These are phyloP conservation scores for Phytophthora pseudosyringae DNA, from an alignment of 352 stramenopile genomes.

Conservation along the genomic window DNA sequence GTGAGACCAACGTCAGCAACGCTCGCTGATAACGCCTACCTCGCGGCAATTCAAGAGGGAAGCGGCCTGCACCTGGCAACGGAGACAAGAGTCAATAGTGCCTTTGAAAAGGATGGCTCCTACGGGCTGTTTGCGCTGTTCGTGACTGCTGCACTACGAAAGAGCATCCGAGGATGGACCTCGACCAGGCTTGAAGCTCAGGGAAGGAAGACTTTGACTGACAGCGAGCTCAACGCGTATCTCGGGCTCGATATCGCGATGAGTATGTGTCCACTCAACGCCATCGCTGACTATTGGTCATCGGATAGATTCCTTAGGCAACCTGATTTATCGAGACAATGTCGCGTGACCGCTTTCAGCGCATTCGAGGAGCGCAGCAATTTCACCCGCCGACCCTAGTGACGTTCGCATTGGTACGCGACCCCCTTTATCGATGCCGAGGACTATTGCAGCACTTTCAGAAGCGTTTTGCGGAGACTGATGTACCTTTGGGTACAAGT, in stretches of 20 bases:
- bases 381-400: background rate
- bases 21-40: background rate
- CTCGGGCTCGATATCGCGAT: constrained; percentile 15
- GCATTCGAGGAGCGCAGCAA: constrained; percentile 11
- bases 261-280: constrained; percentile 15
- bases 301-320: constrained; percentile 8
- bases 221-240: constrained; percentile 16
- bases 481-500: constrained; percentile 3
- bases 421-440: constrained; percentile 14
- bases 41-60: background rate
- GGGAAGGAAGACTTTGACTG: background rate
- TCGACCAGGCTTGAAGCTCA: constrained; percentile 1
- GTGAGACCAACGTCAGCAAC: background rate
- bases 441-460: too few relatives aligned
- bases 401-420: background rate
- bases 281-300: constrained; percentile 13
- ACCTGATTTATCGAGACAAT: constrained; percentile 17
- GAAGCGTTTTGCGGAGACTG: too few relatives aligned
- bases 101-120: background rate
- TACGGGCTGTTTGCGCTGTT: constrained; percentile 12
- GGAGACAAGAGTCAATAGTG: background rate
- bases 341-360: constrained; percentile 17
- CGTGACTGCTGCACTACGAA: background rate
- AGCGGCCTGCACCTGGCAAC: background rate
- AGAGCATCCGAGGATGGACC: constrained; percentile 4